Conservation (phyloP, 2,329 filamentous ascomycete genomes). For the Coniochaeta sp. region DNA sequence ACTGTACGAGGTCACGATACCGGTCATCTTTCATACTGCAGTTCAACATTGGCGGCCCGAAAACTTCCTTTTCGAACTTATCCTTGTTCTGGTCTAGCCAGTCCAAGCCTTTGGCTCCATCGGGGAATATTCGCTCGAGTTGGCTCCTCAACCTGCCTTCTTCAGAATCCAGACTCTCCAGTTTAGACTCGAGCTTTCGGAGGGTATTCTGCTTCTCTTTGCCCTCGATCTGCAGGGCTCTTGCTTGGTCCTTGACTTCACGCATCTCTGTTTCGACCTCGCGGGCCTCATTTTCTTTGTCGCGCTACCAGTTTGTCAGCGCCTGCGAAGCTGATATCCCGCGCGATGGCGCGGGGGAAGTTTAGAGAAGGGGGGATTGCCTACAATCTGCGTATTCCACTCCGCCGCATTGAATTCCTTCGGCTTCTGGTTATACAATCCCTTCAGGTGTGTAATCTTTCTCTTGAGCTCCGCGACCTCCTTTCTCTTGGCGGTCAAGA, state of each 20-base stretch:
- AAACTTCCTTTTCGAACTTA: conserved; percentile 67
- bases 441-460: conserved; percentile 56
- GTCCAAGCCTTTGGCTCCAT: conserved; percentile 65
- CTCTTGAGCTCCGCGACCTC: conserved; percentile 42
- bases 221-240: conserved; percentile 30
- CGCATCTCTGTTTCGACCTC: conserved; percentile 39
- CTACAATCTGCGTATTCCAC: conserved; percentile 67
- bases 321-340: conserved; percentile 6
- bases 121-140: conserved; percentile 50
- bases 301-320: conserved; percentile 37
- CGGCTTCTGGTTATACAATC: conserved; percentile 52
- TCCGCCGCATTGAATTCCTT: conserved; percentile 60
- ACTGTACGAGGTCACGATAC: conserved; percentile 51
- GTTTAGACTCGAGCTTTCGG: conserved; percentile 33
- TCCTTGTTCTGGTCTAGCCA: conserved; percentile 71
- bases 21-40: conserved; percentile 70
- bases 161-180: conserved; percentile 61
- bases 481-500: conserved; percentile 40
- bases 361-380: conserved; percentile 25
- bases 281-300: conserved; percentile 48
- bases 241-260: conserved; percentile 19
- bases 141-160: conserved; percentile 65
- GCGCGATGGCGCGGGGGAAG: too few relatives aligned
- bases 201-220: conserved; percentile 29
- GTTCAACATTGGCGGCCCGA: conserved; percentile 71